Evolutionary conservation across 345 rosid genomes (phyloP).

Genomic region (Ceriops zippeliana): DNA sequence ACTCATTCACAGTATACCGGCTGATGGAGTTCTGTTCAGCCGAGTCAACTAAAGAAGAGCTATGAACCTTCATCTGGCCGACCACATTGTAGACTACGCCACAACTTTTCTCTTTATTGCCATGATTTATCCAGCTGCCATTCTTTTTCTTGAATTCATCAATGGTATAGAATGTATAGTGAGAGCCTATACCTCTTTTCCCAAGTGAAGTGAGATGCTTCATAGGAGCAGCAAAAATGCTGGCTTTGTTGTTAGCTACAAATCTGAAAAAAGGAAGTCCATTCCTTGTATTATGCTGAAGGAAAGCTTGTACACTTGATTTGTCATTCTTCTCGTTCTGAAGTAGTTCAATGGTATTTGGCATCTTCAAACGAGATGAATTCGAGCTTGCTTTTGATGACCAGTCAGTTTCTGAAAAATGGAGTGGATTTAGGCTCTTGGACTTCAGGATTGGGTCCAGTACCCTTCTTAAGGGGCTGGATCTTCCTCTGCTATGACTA

Average conservation of each 20-base stretch:
- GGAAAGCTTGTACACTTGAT: conserved; percentile 47
- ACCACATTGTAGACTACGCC: conserved; percentile 48
- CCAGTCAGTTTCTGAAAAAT: conserved; percentile 35
- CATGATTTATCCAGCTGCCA: conserved; percentile 62
- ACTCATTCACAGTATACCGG: conserved; percentile 47
- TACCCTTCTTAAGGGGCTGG: conserved; percentile 74
- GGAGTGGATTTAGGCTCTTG: conserved; percentile 28
- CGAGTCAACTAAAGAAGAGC: conserved; percentile 25
- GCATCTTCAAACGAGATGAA: conserved; percentile 29
- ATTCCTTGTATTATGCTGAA: conserved; percentile 57
- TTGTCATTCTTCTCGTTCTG: conserved; percentile 32
- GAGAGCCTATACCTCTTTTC: conserved; percentile 39
- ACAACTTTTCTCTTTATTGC: conserved; percentile 48
- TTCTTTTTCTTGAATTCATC: conserved; percentile 63
- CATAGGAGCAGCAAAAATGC: conserved; percentile 65
- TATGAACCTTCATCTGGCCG: conserved; percentile 57
- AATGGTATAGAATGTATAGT: conserved; percentile 57
- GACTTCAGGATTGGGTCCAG: conserved; percentile 67
- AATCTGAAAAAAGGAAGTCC: conserved; percentile 70
- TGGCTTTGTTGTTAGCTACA: conserved; percentile 46
- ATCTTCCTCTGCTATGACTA: conserved; percentile 40
- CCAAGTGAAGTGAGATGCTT: conserved; percentile 38
- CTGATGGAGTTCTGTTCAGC: conserved; percentile 25
- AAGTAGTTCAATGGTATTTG: conserved; percentile 21
- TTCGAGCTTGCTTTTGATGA: conserved; percentile 35